A percentile compares a stretch with the other conserved stretches of the same genome.
Evolutionary conservation across 371 early-diverging fungal species (phyloP).

Genomic region (Lichtheimia ramosa): DNA sequence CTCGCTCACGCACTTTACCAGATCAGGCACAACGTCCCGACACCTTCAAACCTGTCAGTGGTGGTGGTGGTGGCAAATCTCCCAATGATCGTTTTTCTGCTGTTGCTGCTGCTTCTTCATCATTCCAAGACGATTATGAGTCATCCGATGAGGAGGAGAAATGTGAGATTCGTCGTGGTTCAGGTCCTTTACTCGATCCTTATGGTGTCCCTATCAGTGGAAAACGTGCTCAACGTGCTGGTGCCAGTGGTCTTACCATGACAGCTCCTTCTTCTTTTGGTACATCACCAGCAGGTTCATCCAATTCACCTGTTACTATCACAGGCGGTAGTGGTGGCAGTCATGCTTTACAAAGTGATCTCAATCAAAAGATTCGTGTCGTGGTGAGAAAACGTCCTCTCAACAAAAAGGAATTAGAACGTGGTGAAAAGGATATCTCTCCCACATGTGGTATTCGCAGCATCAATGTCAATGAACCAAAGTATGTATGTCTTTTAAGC

Average conservation of each 20-base stretch:
- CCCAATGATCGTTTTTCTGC: not conserved
- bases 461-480: constrained; percentile 85
- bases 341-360: constrained; percentile 27
- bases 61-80: not conserved
- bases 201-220: constrained; percentile 39
- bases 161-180: constrained; percentile 16
- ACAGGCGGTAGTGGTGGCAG: not conserved
- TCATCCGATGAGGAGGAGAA: constrained; percentile 19
- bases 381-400: constrained; percentile 95
- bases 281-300: constrained; percentile 10
- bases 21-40: constrained; percentile 17
- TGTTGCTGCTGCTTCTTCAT: not conserved
- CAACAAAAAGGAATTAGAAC: constrained; percentile 76
- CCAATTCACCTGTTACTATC: not conserved
- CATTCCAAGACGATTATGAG: constrained; percentile 10
- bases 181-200: constrained; percentile 39
- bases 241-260: constrained; percentile 12
- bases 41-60: not conserved
- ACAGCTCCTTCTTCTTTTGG: constrained; percentile 17
- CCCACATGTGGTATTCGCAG: constrained; percentile 61
- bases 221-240: constrained; percentile 3
- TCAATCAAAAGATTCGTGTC: constrained; percentile 85
- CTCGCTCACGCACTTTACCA: constrained; percentile 23
- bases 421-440: constrained; percentile 84
- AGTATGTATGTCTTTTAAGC: constrained; percentile 51